Conservation (phyloP, 2,329 filamentous ascomycete genomes). For the Aspergillus spinulosporus region DNA sequence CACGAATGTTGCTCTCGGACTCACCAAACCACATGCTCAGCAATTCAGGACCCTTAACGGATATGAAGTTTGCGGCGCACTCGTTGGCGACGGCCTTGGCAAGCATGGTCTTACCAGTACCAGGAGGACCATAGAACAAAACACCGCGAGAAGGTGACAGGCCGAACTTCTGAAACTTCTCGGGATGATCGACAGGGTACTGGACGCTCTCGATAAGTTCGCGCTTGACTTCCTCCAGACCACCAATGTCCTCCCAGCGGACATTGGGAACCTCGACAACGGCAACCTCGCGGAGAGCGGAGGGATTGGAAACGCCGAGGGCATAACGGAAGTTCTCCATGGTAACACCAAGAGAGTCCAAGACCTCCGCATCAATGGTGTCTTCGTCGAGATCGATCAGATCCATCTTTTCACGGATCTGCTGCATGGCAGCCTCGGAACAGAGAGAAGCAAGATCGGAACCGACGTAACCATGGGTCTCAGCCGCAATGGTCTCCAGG, state of each 20-base stretch:
- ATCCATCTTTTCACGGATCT: constrained; percentile 99
- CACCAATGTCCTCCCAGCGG: constrained; percentile 99
- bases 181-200: constrained; percentile 98
- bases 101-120: constrained; percentile 99
- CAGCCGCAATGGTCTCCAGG: constrained; percentile 90
- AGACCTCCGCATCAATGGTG: constrained; percentile 96
- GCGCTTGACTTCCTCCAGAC: constrained; percentile 96
- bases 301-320: constrained; percentile 96
- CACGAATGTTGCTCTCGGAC: constrained; percentile 98
- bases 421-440: constrained; percentile 99
- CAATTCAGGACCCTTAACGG: constrained; percentile 96
- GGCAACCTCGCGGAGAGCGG: constrained; percentile 95
- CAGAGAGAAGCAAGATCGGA: constrained; percentile 97
- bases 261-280: constrained; percentile 99
- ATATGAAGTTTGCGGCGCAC: constrained; percentile 99
- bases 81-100: constrained; percentile 99
- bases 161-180: constrained; percentile 99
- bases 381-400: constrained; percentile 98
- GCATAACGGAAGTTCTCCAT: constrained; percentile 99
- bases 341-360: constrained; percentile 96
- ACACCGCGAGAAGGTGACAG: constrained; percentile 97
- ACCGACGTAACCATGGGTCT: constrained; percentile 98
- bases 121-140: constrained; percentile 95
- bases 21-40: constrained; percentile 99
- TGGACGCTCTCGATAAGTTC: constrained; percentile 98